Base-by-base conservation (phyloP, 2,329 filamentous ascomycete species). In the Fusarium goolgardi region DNA sequence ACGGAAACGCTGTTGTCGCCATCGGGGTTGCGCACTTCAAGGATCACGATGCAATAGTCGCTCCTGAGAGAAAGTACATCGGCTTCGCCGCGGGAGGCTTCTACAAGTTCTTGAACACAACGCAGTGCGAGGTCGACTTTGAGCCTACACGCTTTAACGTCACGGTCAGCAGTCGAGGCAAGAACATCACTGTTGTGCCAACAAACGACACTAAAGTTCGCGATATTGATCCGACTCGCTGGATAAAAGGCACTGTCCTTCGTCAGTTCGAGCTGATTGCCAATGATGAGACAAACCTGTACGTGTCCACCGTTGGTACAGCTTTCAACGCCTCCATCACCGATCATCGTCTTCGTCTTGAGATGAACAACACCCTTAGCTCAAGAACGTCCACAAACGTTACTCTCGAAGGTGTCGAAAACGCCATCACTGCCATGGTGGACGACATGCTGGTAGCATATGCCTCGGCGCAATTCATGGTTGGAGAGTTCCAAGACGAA, bases 211-310 rank as follows among this genome's bases (percentile, higher is more conserved):
- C 53, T 21, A 11, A 40, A 1, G 50, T 52, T 20, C 34, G 34
- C 0, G 60, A 65, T 6, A 60, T 65, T 9, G 59, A 65, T 13
- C 25, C 49, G 6, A 34, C 54, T 27, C 59, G 59, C 13, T 59
- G 55, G 49, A 41, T 59, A 0, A 59, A 59, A 12, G 55, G 45
- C 1, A 73, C 73, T 1, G 49, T 74, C 1, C 70, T 78, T 6
- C 74, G 76, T 5, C 74, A 79, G 41, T 76, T 79, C 43, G 73
- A 78, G 55, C 63, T 76, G n/a, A 73, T 78, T 21, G 74, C 78
- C 7, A 79, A 78, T 47, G 77, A 78, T 57, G 68, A 78, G 57
- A 80, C 75, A 4, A 80, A 76, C 40, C 46, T 80, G 3, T 78
- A 79, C 63, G 73, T 76, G 21, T 80, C 78, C 0, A 71, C 77